A percentile compares a stretch with the other conserved stretches of the same genome.
phyloP scores from a whole-genome alignment of 2,329 filamentous ascomycete genomes.

The Amesomyces nigricolor region DNA sequence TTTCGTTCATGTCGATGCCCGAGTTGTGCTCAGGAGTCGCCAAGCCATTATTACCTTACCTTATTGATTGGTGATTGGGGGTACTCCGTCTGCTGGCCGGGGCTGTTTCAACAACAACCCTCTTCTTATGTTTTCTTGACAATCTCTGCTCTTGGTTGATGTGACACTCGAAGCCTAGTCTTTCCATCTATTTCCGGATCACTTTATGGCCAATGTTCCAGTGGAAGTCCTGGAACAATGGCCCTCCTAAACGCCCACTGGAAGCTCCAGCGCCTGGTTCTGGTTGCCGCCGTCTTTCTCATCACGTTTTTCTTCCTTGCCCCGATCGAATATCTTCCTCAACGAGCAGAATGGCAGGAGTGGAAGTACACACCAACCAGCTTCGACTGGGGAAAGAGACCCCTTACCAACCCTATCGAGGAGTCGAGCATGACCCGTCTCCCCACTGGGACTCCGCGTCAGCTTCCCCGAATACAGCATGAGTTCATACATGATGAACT shows the following conservation, averaged over 20 bases:
- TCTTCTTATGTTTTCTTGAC: neutral
- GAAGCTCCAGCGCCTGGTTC: slow-evolving; percentile 19
- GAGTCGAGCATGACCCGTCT: slow-evolving; percentile 23
- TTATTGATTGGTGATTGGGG: too few relatives aligned
- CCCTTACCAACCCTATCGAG: slow-evolving; percentile 24
- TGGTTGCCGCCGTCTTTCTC: slow-evolving; percentile 21
- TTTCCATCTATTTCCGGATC: neutral
- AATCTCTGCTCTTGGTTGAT: neutral
- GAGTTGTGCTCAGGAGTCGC: too few relatives aligned
- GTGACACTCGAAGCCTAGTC: neutral
- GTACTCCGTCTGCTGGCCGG: too few relatives aligned
- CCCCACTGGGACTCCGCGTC: slow-evolving; percentile 32
- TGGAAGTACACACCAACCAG: slow-evolving; percentile 27
- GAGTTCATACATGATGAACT: slow-evolving; percentile 27
- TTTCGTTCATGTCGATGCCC: too few relatives aligned
- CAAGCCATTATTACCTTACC: too few relatives aligned
- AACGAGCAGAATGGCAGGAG: slow-evolving; percentile 1
- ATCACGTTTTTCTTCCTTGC: slow-evolving; percentile 20
- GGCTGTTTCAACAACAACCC: neutral
- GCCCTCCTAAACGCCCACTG: slow-evolving; percentile 17
- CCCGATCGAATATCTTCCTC: slow-evolving; percentile 6
- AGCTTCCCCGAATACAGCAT: slow-evolving; percentile 41
- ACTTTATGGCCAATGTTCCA: slow-evolving; percentile 13
- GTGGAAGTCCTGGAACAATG: slow-evolving; percentile 15
- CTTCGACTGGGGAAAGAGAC: slow-evolving; percentile 30